Evolutionary conservation across 495 filamentous ascomycete species (phyloP).

Genomic region (Aspergillus homomorphus): DNA sequence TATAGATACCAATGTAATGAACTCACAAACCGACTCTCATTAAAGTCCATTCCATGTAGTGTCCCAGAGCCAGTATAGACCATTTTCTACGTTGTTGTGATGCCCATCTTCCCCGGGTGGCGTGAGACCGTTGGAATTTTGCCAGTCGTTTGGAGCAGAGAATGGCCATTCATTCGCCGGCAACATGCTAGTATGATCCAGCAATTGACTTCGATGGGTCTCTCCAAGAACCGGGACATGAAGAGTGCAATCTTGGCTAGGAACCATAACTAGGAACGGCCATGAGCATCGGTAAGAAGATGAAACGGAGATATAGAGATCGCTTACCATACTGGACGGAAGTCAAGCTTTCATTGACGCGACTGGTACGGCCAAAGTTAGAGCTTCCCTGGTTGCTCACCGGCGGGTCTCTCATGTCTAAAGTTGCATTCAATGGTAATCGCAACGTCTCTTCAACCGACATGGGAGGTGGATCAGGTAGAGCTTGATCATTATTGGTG

Average conservation of each 20-base stretch:
- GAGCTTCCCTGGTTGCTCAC: slow-evolving; percentile 7
- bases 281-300: background rate
- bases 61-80: slow-evolving; percentile 32
- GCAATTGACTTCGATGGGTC: background rate
- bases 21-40: background rate
- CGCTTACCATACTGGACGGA: slow-evolving; percentile 26
- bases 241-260: slow-evolving; percentile 10
- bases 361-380: slow-evolving; percentile 16
- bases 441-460: slow-evolving; percentile 30
- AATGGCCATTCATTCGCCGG: background rate
- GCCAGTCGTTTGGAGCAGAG: background rate
- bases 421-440: slow-evolving; percentile 18
- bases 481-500: slow-evolving; percentile 1
- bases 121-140: background rate
- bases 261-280: slow-evolving; percentile 9
- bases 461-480: slow-evolving; percentile 6
- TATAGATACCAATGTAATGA: background rate
- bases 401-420: slow-evolving; percentile 11
- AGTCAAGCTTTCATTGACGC: slow-evolving; percentile 26
- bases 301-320: background rate
- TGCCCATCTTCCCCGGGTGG: background rate
- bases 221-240: slow-evolving; percentile 6
- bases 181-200: background rate
- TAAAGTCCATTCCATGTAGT: slow-evolving; percentile 25
- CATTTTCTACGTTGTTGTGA: slow-evolving; percentile 15